Evolutionary conservation across 768 basidiomycete species (phyloP), one percentile per base, ranked within the genome.

Genomic region (Termitomyces sp.): DNA sequence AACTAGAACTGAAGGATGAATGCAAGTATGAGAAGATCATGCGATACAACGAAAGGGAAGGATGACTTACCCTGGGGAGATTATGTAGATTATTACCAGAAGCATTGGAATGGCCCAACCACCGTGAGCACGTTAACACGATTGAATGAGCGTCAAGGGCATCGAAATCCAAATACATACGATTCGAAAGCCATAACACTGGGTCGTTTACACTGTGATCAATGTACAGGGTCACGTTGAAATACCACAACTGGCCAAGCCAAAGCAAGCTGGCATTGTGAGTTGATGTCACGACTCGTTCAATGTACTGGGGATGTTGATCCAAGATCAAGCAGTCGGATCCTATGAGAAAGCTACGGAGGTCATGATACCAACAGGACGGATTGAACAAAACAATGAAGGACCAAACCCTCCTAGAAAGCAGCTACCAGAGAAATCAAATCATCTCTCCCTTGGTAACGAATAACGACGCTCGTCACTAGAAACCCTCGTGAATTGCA

Each of bases 271-370:
- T 12, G 4, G 9, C 9, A 10, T 34, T 10, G 34, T 34, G 7
- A n/a, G n/a, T n/a, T n/a, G 2, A 34, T 34, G 34, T 34, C 34
- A 34, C 2, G 10, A 6, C 34, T 34, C 34, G 10, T 34, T 34
- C 9, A 4, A 34, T 34, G 9, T 4, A 34, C 34, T 7, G 7
- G 4, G 7, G 7, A 62, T 92, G 90, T 17, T 79, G 78, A 67
- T 92, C 90, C 62, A 85, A 78, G 54, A 69, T 82, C 69, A 79
- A 82, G 10, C 79, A 29, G 75, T 80, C 90, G 0, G 84, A 80
- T 3, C 88, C 87, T 54, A 74, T 65, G 40, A 84, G 65, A 65
- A 4, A 82, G 82, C 43, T 73, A 74, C 19, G 54, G 35, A 56
- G 29, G 7, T 29, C 29, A 29, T 29, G 29, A 29, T 29, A 57